Base-by-base conservation (phyloP, 176 grass and related monocot genomes). In the Saccharum officinarum region DNA sequence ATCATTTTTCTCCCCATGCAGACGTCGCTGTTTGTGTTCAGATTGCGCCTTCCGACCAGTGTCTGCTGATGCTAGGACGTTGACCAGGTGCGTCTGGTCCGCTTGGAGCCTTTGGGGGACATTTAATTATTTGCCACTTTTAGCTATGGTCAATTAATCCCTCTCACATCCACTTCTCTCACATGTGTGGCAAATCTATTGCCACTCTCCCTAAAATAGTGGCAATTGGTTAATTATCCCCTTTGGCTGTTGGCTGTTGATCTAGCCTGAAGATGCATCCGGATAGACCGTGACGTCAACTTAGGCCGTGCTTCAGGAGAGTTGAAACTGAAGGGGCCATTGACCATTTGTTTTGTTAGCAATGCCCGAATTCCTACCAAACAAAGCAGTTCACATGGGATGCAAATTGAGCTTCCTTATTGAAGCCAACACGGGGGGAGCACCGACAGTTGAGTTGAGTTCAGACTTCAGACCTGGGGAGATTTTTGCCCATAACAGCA, bases 401-500 rank as follows among this genome's bases (percentile, higher is more conserved):
- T 3, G 54, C 16, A 36, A 36, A 36, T 36, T 36, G 34, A 36
- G 34, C 34, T 36, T 36, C 34, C 34, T 36, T 36, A 36, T 36
- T 36, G 34, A 36, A 36, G 34, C 34, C 34, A 36, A 36, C 34
- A 36, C 4, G 4, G 34, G 34, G 34, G 4, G 34, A 36, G 34
- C 34, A 36, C 34, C 5, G 59, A 8, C 59, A 44, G 13, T 17
- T 10, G 6, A 22, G 20, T 22, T 4, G 62, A 72, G n/a, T 28
- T 26, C 38, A 26, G n/a, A 2, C 20, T 30, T 33, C 9, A 33
- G 30, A 2, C 7, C 45, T 33, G 15, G 15, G 45, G 17, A n/a
- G 26, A 15, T 49, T 8, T 66, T 80, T 67, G 62, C 78, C 62
- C 62, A 13, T 67, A 49, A n/a, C 55, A 60, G 78, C 41, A 80